Evolutionary conservation across 2,329 filamentous ascomycete species (phyloP), one percentile per base, ranked within the genome.

Genomic region (Ophiosphaerella herpotricha): DNA sequence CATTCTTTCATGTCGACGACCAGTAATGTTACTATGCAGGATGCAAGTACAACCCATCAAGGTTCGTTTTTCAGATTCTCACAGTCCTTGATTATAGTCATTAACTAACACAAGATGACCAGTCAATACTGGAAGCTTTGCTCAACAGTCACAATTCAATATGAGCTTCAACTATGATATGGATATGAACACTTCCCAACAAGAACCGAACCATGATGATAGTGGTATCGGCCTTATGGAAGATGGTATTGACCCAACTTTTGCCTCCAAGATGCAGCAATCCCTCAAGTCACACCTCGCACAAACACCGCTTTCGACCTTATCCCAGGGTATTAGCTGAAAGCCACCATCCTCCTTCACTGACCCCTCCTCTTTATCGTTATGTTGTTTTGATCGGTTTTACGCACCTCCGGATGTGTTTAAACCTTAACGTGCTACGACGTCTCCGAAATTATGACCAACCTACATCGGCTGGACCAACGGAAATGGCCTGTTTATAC

Each of bases 21-120:
- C n/a, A 62, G 52, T 23, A 60, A 61, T 43, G 60, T 58, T 21
- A 40, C 58, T 12, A 60, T 65, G 48, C 66, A 67, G 34, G 61
- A 65, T 29, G 41, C 60, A 5, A 50, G 52, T 31, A 38, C 61
- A 18, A 60, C 59, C 31, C 58, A 60, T 31, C 66, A 70, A 61
- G 69, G 70, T 73, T 52, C 66, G 70, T 65, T 43, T 40, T 43
- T 29, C 36, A 36, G n/a, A 11, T 33, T 29, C 43, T 46, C 38
- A 43, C 48, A 21, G 24, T 54, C 32, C 14, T 43, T 9, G 49
- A 50, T 29, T 46, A 56, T 63, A 54, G 55, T 63, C 57, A 57
- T 70, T 72, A 60, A 70, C 67, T 71, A 62, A 71, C 66, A 50
- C 54, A 68, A 66, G 64, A 64, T 58, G 51, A 62, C 47, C 66